Evolutionary conservation across 345 rosid genomes (phyloP).

Genomic region (Eucalyptus rudis): DNA sequence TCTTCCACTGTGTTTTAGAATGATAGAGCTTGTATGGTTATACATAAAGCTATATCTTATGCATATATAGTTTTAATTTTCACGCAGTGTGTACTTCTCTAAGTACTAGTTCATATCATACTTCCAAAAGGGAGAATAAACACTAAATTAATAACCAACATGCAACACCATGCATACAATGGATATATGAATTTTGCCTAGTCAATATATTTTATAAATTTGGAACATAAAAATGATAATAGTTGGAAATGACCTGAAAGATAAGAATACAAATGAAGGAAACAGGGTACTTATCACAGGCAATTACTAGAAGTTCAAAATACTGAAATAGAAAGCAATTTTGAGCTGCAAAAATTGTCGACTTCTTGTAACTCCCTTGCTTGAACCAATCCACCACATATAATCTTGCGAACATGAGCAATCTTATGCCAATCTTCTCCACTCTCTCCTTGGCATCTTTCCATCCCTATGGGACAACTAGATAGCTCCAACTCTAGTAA

Average conservation of each 20-base stretch:
- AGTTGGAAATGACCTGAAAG: neutral
- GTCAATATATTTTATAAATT: neutral
- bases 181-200: neutral
- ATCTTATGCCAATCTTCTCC: neutral
- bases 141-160: neutral
- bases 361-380: neutral
- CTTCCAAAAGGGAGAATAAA: neutral
- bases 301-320: neutral
- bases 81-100: neutral
- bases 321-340: neutral
- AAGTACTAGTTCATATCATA: neutral
- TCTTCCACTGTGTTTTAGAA: neutral
- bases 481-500: neutral
- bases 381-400: neutral
- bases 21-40: neutral
- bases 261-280: neutral
- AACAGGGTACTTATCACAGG: neutral
- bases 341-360: neutral
- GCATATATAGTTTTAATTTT: neutral
- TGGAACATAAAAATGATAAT: neutral
- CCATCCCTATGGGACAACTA: neutral
- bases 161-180: neutral
- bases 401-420: neutral
- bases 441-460: neutral
- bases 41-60: neutral